Base-by-base conservation (phyloP, 495 filamentous ascomycete genomes). In the Rostrohypoxylon terebratum region DNA sequence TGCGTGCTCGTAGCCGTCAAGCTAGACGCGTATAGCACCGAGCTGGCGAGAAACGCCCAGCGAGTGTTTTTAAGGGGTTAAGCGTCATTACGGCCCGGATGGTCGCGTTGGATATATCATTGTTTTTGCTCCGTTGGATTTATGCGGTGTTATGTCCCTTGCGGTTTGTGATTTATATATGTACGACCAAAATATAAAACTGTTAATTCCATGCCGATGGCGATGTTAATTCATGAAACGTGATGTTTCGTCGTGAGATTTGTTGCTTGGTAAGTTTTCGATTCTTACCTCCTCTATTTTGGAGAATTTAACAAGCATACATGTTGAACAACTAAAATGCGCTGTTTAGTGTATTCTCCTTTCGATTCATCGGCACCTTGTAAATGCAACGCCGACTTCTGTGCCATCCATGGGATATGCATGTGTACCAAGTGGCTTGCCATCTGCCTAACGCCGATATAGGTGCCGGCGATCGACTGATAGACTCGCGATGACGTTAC, bases 1-100 rank as follows among this genome's bases (percentile, higher is more conserved):
- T 87, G 85, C 62, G 85, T 94, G 53, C 80, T 98, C 33, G 83
- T 90, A 11, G 93, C 90, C 3, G 93, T 97, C 14, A 95, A 94
- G 80, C 60, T 98, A 40, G 92, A 97, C 63, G 91, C 91, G 0
- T 88, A 90, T 72, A 91, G 85, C 36, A 85, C 83, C 5, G 88
- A 95, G 78, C 83, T 85, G 66, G 85, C 82, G 25, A 87, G 94
- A 75, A 98, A 97, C 82, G 80, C 78, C 67, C 74, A 82, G 65
- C 84, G 93, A 75, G 81, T 77, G 6, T 98, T 97, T 79, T 79
- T 98, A 25, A 65, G 63, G 62, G 71, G 76, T 45, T 76, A 23
- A 25, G 3, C 0, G 13, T 23, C 11, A 14, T 7, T 23, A 31
- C 23, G 23, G 48, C 48, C 21, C 21, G 47, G 18, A 48, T 16